Evolutionary conservation across 805 yeast genomes (phyloP).

Genomic region (Yarrowia osloensis): DNA sequence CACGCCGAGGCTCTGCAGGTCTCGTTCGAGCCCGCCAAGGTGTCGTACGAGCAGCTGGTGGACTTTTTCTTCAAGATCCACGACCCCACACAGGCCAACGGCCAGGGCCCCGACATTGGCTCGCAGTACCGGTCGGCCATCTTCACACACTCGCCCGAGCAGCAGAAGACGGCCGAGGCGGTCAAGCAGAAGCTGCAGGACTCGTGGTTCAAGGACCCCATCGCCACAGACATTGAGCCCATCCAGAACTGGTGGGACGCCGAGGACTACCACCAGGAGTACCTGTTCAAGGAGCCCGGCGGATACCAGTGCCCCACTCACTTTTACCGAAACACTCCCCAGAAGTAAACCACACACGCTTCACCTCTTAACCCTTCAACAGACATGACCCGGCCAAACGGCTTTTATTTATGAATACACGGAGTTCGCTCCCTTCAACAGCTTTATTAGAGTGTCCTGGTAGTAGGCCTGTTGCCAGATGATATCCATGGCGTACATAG

Average conservation of each 20-base stretch:
- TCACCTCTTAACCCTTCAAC: background rate
- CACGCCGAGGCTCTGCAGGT: conserved; percentile 85
- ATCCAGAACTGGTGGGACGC: conserved; percentile 81
- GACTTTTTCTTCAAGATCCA: conserved; percentile 90
- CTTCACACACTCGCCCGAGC: conserved; percentile 60
- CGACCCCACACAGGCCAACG: conserved; percentile 83
- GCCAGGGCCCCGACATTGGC: conserved; percentile 88
- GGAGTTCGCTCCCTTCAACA: conserved; percentile 8
- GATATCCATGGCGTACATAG: no score
- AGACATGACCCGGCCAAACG: conserved; percentile 2
- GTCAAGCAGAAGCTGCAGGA: conserved; percentile 60
- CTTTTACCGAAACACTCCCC: conserved; percentile 64
- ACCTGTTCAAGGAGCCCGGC: conserved; percentile 73
- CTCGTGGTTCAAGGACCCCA: conserved; percentile 70
- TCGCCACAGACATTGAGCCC: conserved; percentile 71
- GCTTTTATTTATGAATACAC: conserved; percentile 19
- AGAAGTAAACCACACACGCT: conserved; percentile 11
- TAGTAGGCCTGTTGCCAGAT: no score
- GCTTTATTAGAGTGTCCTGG: no score
- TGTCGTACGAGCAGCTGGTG: conserved; percentile 61
- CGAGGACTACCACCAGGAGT: conserved; percentile 90
- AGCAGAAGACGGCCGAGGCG: conserved; percentile 48
- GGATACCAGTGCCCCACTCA: conserved; percentile 94
- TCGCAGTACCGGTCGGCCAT: conserved; percentile 88
- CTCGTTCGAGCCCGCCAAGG: conserved; percentile 70